Conservation (phyloP, 2,329 filamentous ascomycete genomes). For the Botrytis fragariae region DNA sequence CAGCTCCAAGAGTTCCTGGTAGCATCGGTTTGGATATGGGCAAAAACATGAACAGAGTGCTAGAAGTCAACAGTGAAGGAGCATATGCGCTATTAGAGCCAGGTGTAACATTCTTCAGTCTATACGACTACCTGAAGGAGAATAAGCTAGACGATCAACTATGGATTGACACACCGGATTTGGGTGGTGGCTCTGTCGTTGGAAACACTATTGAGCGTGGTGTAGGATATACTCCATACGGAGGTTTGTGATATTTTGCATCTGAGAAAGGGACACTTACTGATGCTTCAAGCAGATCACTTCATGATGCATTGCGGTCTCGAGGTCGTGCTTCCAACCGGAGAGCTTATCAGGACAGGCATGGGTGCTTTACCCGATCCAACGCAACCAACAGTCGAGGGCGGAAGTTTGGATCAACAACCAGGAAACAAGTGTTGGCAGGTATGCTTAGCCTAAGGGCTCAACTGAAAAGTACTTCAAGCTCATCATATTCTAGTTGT, state of each 20-base stretch:
- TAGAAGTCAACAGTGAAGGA: conserved; percentile 50
- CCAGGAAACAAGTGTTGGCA: conserved; percentile 43
- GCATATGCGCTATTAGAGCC: conserved; percentile 54
- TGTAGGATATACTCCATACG: conserved; percentile 48
- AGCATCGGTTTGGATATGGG: conserved; percentile 53
- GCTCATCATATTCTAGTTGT: not conserved
- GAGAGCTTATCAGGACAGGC: conserved; percentile 47
- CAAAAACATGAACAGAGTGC: conserved; percentile 50
- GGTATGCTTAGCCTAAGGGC: not conserved
- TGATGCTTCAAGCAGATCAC: conserved; percentile 37
- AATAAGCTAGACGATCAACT: conserved; percentile 42
- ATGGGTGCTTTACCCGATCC: conserved; percentile 44
- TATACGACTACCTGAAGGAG: conserved; percentile 51
- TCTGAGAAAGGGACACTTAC: not conserved
- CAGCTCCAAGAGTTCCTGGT: conserved; percentile 51
- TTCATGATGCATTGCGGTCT: conserved; percentile 44
- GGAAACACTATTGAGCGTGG: conserved; percentile 48
- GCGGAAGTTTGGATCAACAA: conserved; percentile 29
- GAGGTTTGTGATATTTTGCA: conserved; percentile 33
- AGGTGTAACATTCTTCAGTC: conserved; percentile 51
- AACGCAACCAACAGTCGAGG: conserved; percentile 14
- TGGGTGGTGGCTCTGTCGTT: conserved; percentile 45
- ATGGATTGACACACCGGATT: conserved; percentile 44
- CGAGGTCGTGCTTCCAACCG: conserved; percentile 47
- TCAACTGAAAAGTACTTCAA: not conserved